phyloP scores from a whole-genome alignment of 2,329 filamentous ascomycete species.

The Penicillium sp. region DNA sequence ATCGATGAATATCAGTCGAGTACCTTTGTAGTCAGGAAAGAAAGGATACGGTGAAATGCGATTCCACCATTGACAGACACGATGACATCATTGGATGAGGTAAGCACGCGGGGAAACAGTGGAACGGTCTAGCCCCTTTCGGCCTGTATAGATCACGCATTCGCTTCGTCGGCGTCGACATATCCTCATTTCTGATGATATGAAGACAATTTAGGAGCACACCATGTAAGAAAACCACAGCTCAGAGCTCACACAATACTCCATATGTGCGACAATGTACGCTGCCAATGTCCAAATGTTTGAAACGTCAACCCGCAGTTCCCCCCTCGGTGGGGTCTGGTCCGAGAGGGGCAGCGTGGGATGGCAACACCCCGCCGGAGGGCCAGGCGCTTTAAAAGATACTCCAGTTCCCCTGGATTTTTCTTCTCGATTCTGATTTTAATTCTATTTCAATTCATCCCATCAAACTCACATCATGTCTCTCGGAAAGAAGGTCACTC shows the following conservation, averaged over 20 bases:
- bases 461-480: conserved; percentile 33
- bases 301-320: neutral
- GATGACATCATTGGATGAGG: neutral
- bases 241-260: no score
- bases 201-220: neutral
- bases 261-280: no score
- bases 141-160: neutral
- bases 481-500: conserved; percentile 42
- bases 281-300: neutral
- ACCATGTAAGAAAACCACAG: no score
- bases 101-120: neutral
- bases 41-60: neutral
- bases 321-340: conserved; percentile 21
- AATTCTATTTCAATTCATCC: neutral
- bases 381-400: conserved; percentile 13
- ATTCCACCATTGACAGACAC: neutral
- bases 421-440: conserved; percentile 5
- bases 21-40: neutral
- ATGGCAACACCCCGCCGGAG: conserved; percentile 17
- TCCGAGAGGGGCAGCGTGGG: conserved; percentile 22
- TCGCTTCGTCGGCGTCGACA: neutral
- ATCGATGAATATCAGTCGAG: neutral
- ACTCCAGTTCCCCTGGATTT: neutral
- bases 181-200: neutral
- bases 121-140: neutral